phyloP scores from a whole-genome alignment of 345 rosid genomes.

The Mangifera indica region DNA sequence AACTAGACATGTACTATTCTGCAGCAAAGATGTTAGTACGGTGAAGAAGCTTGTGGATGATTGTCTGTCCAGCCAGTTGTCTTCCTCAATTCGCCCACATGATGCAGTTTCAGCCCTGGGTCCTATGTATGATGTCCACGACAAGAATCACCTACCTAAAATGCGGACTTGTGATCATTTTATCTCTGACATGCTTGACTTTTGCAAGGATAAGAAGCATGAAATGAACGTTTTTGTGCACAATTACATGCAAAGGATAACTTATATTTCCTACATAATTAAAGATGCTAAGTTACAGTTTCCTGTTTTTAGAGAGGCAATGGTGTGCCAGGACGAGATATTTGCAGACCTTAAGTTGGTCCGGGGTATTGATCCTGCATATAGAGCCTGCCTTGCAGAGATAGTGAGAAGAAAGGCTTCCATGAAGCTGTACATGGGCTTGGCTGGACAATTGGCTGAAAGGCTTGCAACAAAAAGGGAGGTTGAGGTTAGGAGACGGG shows the following conservation, averaged over 20 bases:
- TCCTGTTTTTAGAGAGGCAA: slow-evolving; percentile 94
- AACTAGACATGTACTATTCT: slow-evolving; percentile 26
- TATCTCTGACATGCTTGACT: slow-evolving; percentile 63
- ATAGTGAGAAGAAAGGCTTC: slow-evolving; percentile 87
- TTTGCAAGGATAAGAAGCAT: slow-evolving; percentile 76
- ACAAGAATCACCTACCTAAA: slow-evolving; percentile 81
- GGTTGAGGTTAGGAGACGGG: slow-evolving; percentile 82
- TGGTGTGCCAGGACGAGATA: slow-evolving; percentile 72
- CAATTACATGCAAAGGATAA: slow-evolving; percentile 74
- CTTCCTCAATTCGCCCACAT: slow-evolving; percentile 94
- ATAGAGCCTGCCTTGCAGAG: slow-evolving; percentile 97
- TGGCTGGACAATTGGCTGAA: slow-evolving; percentile 98
- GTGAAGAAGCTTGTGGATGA: slow-evolving; percentile 96
- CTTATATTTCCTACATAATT: slow-evolving; percentile 59
- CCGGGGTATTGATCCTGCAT: slow-evolving; percentile 84
- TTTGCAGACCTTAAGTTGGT: slow-evolving; percentile 71
- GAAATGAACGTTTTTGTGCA: slow-evolving; percentile 89
- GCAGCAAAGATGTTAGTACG: slow-evolving; percentile 94
- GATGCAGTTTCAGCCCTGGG: slow-evolving; percentile 99
- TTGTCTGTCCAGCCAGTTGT: slow-evolving; percentile 70
- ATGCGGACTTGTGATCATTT: slow-evolving; percentile 66
- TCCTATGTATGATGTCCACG: slow-evolving; percentile 97
- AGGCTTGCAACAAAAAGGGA: slow-evolving; percentile 89
- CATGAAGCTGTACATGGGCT: slow-evolving; percentile 96
- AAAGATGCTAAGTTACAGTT: slow-evolving; percentile 91